These are phyloP conservation scores for Flammula alnicola DNA, from an alignment of 1,284 basidiomycete species.

Conservation along the genomic window DNA sequence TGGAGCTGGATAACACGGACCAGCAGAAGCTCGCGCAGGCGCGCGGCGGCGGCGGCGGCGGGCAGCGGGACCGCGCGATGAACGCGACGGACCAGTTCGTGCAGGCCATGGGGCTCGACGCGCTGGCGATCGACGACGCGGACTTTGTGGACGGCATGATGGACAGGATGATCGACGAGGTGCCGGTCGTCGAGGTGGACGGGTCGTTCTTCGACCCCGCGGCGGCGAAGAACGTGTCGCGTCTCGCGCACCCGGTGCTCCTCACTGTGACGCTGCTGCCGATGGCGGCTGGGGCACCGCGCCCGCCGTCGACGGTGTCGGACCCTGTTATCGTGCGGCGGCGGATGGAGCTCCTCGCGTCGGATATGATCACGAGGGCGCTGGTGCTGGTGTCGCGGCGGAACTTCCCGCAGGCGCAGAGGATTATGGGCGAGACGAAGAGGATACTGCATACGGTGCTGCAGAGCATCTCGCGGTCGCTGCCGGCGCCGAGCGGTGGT, in stretches of 20 bases:
- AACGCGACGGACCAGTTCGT: slow-evolving; percentile 84
- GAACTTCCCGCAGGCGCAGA: slow-evolving; percentile 85
- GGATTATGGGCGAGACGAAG: slow-evolving; percentile 88
- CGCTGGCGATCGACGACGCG: slow-evolving; percentile 70
- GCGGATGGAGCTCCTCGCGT: slow-evolving; percentile 90
- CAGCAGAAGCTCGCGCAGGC: slow-evolving; percentile 41
- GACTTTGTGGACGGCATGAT: slow-evolving; percentile 83
- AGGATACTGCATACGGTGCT: slow-evolving; percentile 85
- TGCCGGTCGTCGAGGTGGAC: slow-evolving; percentile 90
- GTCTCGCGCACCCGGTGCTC: slow-evolving; percentile 86
- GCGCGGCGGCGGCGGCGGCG: slow-evolving; percentile 33
- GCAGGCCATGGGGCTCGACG: slow-evolving; percentile 78
- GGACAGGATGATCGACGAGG: slow-evolving; percentile 91
- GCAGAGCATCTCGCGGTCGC: slow-evolving; percentile 74
- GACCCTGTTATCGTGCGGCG: slow-evolving; percentile 90
- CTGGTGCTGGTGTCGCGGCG: slow-evolving; percentile 87
- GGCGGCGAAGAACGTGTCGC: slow-evolving; percentile 78
- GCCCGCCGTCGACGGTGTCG: slow-evolving; percentile 56
- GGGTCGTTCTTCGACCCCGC: slow-evolving; percentile 91
- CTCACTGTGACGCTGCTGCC: slow-evolving; percentile 89
- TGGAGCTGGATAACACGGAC: slow-evolving; percentile 85
- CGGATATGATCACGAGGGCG: slow-evolving; percentile 94
- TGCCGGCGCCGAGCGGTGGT: slow-evolving; percentile 61
- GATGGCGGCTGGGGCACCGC: slow-evolving; percentile 41
- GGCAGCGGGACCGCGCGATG: slow-evolving; percentile 50